Percentiles rank a stretch among this genome's conserved stretches.
phyloP scores from a whole-genome alignment of 768 basidiomycete species.

The Lentinula detonsa region DNA sequence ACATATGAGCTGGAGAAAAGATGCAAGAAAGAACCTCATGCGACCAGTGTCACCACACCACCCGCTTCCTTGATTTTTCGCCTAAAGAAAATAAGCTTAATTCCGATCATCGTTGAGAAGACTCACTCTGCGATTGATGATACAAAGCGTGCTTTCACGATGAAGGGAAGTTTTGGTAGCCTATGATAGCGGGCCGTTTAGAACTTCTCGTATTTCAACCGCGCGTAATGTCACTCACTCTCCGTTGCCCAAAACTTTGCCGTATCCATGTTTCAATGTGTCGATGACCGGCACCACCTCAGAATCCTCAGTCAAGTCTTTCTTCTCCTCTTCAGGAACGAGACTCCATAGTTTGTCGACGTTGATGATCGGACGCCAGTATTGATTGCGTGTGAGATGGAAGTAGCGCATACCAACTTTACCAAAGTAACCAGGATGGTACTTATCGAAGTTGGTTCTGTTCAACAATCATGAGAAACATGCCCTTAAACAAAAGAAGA shows the following conservation, averaged over 20 bases:
- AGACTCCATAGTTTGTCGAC: constrained; percentile 96
- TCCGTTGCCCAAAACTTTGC: constrained; percentile 95
- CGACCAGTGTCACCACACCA: constrained; percentile 89
- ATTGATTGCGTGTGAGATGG: constrained; percentile 87
- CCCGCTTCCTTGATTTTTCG: constrained; percentile 89
- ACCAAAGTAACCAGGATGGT: constrained; percentile 99
- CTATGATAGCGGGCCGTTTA: background rate
- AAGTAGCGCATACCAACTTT: constrained; percentile 99
- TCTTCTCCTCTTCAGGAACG: constrained; percentile 80
- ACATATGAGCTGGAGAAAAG: constrained; percentile 2
- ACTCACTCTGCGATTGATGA: constrained; percentile 78
- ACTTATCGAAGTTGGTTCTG: constrained; percentile 97
- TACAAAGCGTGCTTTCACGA: constrained; percentile 97
- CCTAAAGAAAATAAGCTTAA: constrained; percentile 20
- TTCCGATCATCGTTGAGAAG: background rate
- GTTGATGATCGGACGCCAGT: constrained; percentile 97
- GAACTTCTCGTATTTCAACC: background rate
- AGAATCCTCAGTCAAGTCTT: constrained; percentile 63
- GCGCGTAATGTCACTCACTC: constrained; percentile 39
- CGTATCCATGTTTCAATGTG: constrained; percentile 76
- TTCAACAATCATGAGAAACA: background rate
- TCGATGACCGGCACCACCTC: constrained; percentile 95
- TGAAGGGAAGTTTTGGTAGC: constrained; percentile 70
- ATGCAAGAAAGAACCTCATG: constrained; percentile 40
- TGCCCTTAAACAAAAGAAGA: background rate